These are phyloP conservation scores for Pelargonium citronellum DNA, from an alignment of 441 rosid genomes.

Conservation along the genomic window DNA sequence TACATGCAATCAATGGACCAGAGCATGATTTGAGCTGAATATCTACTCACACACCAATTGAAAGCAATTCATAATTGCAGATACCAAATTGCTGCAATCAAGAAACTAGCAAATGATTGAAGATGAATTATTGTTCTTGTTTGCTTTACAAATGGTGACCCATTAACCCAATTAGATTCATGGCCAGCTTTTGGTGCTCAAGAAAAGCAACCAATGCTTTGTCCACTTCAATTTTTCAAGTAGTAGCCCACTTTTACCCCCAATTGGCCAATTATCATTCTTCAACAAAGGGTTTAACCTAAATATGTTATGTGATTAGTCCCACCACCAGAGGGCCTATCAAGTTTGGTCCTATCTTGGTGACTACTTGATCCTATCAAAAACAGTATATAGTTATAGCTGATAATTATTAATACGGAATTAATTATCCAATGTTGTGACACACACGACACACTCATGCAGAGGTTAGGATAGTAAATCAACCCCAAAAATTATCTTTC, in stretches of 20 bases:
- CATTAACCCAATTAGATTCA: background rate
- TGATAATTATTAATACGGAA: background rate
- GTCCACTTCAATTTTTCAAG: background rate
- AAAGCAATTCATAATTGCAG: too few species aligned
- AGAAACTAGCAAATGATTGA: background rate
- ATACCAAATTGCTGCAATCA: too few species aligned
- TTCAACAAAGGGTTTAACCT: background rate
- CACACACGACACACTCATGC: too few species aligned
- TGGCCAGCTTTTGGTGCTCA: slow-evolving; percentile 1
- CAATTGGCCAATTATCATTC: background rate
- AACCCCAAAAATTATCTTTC: too few species aligned
- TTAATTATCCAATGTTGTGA: too few species aligned
- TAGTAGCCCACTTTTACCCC: background rate
- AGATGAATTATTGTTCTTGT: background rate
- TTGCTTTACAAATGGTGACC: background rate
- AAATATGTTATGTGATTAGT: background rate
- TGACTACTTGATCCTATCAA: background rate
- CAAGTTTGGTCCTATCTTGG: background rate
- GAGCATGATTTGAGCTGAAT: too few species aligned
- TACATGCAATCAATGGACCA: too few species aligned
- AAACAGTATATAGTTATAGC: background rate
- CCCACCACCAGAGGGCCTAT: background rate
- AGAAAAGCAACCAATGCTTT: background rate
- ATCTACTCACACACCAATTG: too few species aligned
- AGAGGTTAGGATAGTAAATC: too few species aligned